Evolutionary conservation across 192 early-diverging fungal genomes (phyloP), one percentile per base, ranked within the genome.

Genomic region (Coemansia sp.): DNA sequence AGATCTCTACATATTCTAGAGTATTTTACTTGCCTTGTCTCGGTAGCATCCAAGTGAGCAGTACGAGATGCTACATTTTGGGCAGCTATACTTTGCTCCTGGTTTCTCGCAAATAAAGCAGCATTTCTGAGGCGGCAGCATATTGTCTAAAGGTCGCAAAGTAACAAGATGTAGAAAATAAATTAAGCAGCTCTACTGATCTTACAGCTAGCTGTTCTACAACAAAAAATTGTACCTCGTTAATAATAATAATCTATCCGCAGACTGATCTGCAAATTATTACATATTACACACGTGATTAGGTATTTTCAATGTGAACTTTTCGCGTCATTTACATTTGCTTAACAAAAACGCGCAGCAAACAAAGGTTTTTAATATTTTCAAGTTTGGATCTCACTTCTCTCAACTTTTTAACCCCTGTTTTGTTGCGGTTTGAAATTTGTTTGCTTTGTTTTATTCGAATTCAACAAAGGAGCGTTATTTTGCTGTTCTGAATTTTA

Each of bases 41-140:
- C 79, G 70, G 47, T 81, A 81, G 44, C 79, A 81, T 26, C 37
- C 65, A 21, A 81, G 68, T 32, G 79, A 76, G 67, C 79, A 81
- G 23, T 81, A 81, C 11, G 68, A 16, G 13, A 73, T 72, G 6
- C 26, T 23, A 63, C 79, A 81, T 50, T 76, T 81, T n/a, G 79
- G 79, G 26, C 79, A 81, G 64, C 64, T 73, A 48, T 81, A 81
- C 57, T 81, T 81, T 66, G 79, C 79, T 16, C 61, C 43, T 2
- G 70, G 74, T 44, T 81, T 81, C 9, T 44, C 62, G 58, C 79
- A 81, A 44, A 67, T 79, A 75, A 26, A 21, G 52, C 52, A 54
- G 8, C 21, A 26, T 54, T 54, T 54, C 26, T 23, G 52, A 54
- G 52, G 26, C 9, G 12, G 23, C 19, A 54, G 52, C 52, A 54